Evolutionary conservation across 352 stramenopile genomes (phyloP), one percentile per base, ranked within the genome.

Genomic region (Pilasporangium apinafurcum): DNA sequence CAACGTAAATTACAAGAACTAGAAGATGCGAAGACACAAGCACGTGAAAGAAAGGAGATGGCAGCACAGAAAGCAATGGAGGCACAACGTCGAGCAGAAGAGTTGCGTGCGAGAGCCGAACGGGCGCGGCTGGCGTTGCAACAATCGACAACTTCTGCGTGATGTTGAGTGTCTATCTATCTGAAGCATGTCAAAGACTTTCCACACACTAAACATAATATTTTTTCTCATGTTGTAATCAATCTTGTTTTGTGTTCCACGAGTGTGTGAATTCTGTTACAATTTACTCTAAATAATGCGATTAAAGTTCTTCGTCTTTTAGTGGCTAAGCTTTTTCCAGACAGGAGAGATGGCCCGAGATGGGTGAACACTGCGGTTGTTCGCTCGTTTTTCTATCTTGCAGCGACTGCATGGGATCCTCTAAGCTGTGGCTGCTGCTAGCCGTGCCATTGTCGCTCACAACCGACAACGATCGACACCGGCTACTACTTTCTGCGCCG

Each of bases 361-460:
- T 30, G 6, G 44, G 39, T 16, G 24, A n/a, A 27, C 20, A 25
- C 30, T 59, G 48, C 26, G 34, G 43, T 21, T 54, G 43, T 26
- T 65, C 37, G 22, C 33, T 58, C 40, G 42, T 52, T 34, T 58
- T 57, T n/a, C n/a, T n/a, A n/a, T n/a, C n/a, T 16, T 28, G 33
- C 7, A 48, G 35, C 32, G 17, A 41, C 25, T 12, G 16, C 14
- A 16, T 32, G 13, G 16, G 37, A 18, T 53, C 56, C 8, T 78
- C 66, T 12, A 52, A 78, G 36, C 79, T 91, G 42, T 57, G 59
- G 31, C 64, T 82, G 25, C 66, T 77, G 62, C 77, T 85, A 28
- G 54, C 66, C 0, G 68, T 83, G 25, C 38, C 51, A 38, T 49
- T 74, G 16, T 53, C 65, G 26, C 55, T 72, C 10, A 53, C 42